phyloP scores from a whole-genome alignment of 805 yeast genomes.

The Ogataea haglerorum region DNA sequence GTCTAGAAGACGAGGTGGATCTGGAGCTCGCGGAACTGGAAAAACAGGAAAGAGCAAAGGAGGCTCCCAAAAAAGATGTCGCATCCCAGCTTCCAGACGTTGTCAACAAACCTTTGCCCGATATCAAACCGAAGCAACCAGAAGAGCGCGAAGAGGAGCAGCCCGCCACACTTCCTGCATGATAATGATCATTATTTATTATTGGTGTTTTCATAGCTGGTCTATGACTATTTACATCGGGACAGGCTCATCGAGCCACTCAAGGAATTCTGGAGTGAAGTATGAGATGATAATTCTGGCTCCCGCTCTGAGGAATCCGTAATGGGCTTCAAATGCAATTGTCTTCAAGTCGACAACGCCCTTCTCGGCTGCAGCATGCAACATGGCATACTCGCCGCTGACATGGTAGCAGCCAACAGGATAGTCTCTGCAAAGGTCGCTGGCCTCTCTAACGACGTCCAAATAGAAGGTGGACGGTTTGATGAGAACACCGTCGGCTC shows the following conservation, averaged over 20 bases:
- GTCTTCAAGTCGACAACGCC: conserved; percentile 83
- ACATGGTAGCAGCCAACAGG: conserved; percentile 97
- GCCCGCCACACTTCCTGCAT: conserved; percentile 6
- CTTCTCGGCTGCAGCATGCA: conserved; percentile 97
- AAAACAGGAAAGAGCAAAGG: conserved; percentile 34
- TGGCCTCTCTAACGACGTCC: conserved; percentile 86
- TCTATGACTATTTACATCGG: conserved; percentile 17
- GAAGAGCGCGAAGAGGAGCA: conserved; percentile 20
- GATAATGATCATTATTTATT: not conserved
- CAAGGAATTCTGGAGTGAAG: conserved; percentile 93
- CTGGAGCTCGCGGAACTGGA: conserved; percentile 55
- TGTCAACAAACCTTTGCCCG: conserved; percentile 20
- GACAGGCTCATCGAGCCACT: conserved; percentile 63
- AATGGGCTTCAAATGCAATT: conserved; percentile 79
- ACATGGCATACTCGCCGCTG: conserved; percentile 95
- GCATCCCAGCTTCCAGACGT: conserved; percentile 30
- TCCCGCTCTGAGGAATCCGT: conserved; percentile 93
- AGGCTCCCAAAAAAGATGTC: not conserved
- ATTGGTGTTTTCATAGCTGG: conserved; percentile 1
- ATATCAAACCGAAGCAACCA: conserved; percentile 15
- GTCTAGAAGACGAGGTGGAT: conserved; percentile 62
- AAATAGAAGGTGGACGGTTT: conserved; percentile 95
- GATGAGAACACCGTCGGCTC: conserved; percentile 92
- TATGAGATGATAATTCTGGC: conserved; percentile 88
- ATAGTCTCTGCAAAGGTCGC: conserved; percentile 72